Evolutionary conservation across 495 filamentous ascomycete genomes (phyloP).

Genomic region (Cercophora sp.): DNA sequence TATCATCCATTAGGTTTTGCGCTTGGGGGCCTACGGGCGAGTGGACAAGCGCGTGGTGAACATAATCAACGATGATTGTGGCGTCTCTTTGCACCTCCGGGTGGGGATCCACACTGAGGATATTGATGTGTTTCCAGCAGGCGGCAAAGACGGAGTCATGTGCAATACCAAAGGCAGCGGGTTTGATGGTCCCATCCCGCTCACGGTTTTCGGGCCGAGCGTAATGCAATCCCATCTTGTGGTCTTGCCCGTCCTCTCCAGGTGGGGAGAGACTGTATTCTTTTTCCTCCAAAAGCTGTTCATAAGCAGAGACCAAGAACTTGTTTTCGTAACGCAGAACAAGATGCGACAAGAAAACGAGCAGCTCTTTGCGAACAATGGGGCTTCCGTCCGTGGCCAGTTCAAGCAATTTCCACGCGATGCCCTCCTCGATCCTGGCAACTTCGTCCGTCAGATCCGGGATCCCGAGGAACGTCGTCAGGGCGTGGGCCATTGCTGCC

Average conservation of each 20-base stretch:
- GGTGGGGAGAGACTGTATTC: slow-evolving; percentile 54
- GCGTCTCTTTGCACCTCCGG: slow-evolving; percentile 88
- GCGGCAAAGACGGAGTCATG: slow-evolving; percentile 85
- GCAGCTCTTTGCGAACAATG: slow-evolving; percentile 85
- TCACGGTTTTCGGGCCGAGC: slow-evolving; percentile 46
- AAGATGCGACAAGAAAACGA: slow-evolving; percentile 91
- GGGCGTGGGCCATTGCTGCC: slow-evolving; percentile 85
- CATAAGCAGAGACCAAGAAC: slow-evolving; percentile 86
- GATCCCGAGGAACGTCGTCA: slow-evolving; percentile 90
- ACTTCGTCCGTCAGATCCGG: slow-evolving; percentile 90
- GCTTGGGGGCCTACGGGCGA: slow-evolving; percentile 70
- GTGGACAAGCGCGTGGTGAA: slow-evolving; percentile 70
- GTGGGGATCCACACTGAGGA: slow-evolving; percentile 88
- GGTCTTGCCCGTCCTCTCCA: slow-evolving; percentile 48
- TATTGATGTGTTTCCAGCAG: slow-evolving; percentile 88
- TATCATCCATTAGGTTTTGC: slow-evolving; percentile 71
- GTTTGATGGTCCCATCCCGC: slow-evolving; percentile 46
- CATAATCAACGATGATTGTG: slow-evolving; percentile 72
- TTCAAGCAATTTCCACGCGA: slow-evolving; percentile 77
- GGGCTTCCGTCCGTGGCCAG: slow-evolving; percentile 90
- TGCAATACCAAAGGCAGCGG: slow-evolving; percentile 55
- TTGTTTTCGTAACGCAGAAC: slow-evolving; percentile 87
- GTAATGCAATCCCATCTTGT: slow-evolving; percentile 55
- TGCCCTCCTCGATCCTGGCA: slow-evolving; percentile 78
- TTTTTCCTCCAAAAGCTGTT: slow-evolving; percentile 82